Conservation (phyloP, 495 filamentous ascomycete species). For the Neurospora sp. region DNA sequence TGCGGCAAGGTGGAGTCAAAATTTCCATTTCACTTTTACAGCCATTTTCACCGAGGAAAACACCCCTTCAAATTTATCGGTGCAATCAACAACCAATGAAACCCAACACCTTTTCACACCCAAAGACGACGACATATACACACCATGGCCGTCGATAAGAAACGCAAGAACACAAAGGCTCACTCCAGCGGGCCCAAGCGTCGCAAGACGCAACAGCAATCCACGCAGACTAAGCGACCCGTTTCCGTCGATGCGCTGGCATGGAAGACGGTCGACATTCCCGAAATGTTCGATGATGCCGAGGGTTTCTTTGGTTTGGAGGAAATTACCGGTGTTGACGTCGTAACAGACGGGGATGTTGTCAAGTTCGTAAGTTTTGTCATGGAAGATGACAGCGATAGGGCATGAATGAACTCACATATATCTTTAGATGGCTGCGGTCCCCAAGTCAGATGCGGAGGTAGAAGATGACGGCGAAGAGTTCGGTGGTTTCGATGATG, state of each 20-base stretch:
- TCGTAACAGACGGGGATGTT: slow-evolving; percentile 48
- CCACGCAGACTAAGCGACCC: slow-evolving; percentile 21
- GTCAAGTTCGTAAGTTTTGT: slow-evolving; percentile 42
- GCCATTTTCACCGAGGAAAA: not conserved
- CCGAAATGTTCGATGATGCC: slow-evolving; percentile 82
- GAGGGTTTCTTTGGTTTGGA: slow-evolving; percentile 91
- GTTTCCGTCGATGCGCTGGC: slow-evolving; percentile 53
- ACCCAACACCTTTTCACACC: not conserved
- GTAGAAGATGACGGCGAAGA: slow-evolving; percentile 27
- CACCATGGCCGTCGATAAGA: slow-evolving; percentile 30
- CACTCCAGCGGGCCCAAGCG: slow-evolving; percentile 31
- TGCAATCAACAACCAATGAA: not conserved
- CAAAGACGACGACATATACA: not conserved
- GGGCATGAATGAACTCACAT: not conserved
- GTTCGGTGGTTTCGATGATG: slow-evolving; percentile 48
- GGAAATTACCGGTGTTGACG: slow-evolving; percentile 81
- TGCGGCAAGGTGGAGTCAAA: slow-evolving; percentile 13
- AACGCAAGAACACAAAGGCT: slow-evolving; percentile 32
- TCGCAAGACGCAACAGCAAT: slow-evolving; percentile 27
- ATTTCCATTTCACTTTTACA: slow-evolving; percentile 8
- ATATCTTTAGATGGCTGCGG: slow-evolving; percentile 12
- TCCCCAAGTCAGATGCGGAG: slow-evolving; percentile 1
- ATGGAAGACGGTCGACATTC: slow-evolving; percentile 77
- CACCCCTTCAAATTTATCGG: not conserved
- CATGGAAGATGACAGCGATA: slow-evolving; percentile 11